These are phyloP conservation scores for Suillus clintonianus DNA, from an alignment of 768 basidiomycete species.

Conservation along the genomic window DNA sequence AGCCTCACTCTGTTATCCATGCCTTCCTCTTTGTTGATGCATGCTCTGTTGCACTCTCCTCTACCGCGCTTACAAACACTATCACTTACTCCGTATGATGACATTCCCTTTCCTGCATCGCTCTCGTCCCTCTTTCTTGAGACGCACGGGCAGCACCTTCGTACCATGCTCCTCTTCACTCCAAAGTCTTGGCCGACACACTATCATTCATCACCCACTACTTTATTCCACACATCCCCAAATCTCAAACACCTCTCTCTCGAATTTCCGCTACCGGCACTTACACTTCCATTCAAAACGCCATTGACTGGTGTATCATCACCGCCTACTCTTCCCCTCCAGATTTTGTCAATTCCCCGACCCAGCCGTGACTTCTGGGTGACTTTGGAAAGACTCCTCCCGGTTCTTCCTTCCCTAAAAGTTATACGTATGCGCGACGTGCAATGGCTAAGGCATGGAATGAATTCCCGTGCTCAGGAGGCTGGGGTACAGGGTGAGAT, in stretches of 20 bases:
- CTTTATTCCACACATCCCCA: conserved; percentile 51
- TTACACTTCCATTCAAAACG: conserved; percentile 33
- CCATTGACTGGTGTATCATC: conserved; percentile 24
- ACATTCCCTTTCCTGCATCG: conserved; percentile 59
- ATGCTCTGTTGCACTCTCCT: conserved; percentile 55
- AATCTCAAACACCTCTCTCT: conserved; percentile 69
- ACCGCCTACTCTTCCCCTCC: conserved; percentile 40
- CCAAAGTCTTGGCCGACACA: conserved; percentile 70
- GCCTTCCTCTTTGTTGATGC: conserved; percentile 64
- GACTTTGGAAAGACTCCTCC: conserved; percentile 55
- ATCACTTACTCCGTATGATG: conserved; percentile 74
- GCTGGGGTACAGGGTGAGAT: conserved; percentile 84
- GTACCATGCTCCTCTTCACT: conserved; percentile 65
- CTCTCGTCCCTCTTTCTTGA: conserved; percentile 60
- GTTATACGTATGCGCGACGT: conserved; percentile 67
- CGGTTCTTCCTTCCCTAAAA: conserved; percentile 55
- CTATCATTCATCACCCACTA: conserved; percentile 54
- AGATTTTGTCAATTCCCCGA: conserved; percentile 75
- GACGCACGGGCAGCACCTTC: conserved; percentile 57
- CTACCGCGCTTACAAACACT: conserved; percentile 67
- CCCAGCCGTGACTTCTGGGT: conserved; percentile 62
- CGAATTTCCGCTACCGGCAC: conserved; percentile 64
- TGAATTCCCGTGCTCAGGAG: conserved; percentile 63
- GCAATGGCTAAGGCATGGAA: conserved; percentile 70
- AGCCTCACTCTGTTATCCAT: conserved; percentile 66